phyloP scores from a whole-genome alignment of 2,329 filamentous ascomycete genomes.

The Beauveria caledonica region DNA sequence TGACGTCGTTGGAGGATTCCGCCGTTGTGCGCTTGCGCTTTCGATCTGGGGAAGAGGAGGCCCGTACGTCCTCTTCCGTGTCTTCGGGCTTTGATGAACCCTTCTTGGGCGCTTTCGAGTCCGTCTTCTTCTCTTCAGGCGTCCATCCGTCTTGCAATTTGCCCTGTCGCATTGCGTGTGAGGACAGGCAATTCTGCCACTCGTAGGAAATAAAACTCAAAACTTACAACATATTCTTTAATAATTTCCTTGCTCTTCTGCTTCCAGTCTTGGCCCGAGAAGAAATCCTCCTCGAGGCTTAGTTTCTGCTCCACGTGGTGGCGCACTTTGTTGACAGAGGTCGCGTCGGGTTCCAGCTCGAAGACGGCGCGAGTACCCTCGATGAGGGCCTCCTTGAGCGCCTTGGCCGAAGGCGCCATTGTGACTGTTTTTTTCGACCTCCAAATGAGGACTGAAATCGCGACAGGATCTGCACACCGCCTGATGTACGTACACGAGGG shows the following conservation, averaged over 20 bases:
- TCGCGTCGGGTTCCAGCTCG: conserved; percentile 32
- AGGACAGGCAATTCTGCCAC: not conserved
- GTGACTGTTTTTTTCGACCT: not conserved
- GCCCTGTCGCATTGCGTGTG: conserved; percentile 19
- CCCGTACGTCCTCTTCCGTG: conserved; percentile 14
- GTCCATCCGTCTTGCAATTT: conserved; percentile 30
- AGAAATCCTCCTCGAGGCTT: conserved; percentile 41
- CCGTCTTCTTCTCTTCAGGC: conserved; percentile 16
- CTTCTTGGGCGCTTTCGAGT: conserved; percentile 24
- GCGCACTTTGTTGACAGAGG: conserved; percentile 51
- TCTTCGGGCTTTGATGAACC: conserved; percentile 23
- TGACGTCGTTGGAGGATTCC: conserved; percentile 13
- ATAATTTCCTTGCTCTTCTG: conserved; percentile 50
- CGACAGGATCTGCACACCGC: not conserved
- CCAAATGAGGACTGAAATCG: too few species aligned
- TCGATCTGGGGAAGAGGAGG: conserved; percentile 1
- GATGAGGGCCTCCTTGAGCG: conserved; percentile 38
- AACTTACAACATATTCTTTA: conserved; percentile 43
- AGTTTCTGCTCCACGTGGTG: conserved; percentile 41
- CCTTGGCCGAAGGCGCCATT: conserved; percentile 35
- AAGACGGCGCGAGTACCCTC: conserved; percentile 40
- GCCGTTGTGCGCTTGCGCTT: conserved; percentile 14
- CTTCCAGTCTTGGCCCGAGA: conserved; percentile 46
- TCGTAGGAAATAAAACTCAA: not conserved
- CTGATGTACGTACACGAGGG: not conserved